Evolutionary conservation across 2,329 filamentous ascomycete genomes (phyloP), one percentile per base, ranked within the genome.

Genomic region (Biscogniauxia mediterranea): DNA sequence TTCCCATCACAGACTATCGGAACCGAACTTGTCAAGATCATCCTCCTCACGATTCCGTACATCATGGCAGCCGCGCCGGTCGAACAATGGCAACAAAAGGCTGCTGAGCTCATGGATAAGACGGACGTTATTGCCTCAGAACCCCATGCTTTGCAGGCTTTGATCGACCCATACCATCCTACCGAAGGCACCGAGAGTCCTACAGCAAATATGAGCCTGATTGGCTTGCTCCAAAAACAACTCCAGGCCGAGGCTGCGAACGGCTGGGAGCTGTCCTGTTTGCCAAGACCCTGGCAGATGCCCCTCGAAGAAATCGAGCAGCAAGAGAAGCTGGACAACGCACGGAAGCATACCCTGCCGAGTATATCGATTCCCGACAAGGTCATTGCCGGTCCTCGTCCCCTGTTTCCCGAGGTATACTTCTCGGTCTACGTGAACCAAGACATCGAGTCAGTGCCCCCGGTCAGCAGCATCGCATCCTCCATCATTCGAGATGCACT

Each of bases 11-110:
- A 88, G 84, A 88, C 85, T 0, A 85, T 89, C 64, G 86, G 86
- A 55, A 88, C 96, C 51, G 95, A 98, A 78, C 85, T 99, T 38
- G 93, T 97, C 75, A 98, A 97, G 78, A 93, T 97, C 69, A 97
- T 99, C 66, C 86, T 98, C 52, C 86, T 97, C 55, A 97, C 94
- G 0, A 90, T 99, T 61, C 94, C 95, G 0, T 99, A 98, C 75
- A 83, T 92, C 58, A 88, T 97, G 83, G 86, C 89, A 9, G 87
- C 91, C 2, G 85, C 89, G 0, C 89, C 90, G 32, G 61, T 59
- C 3, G 81, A 83, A 3, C 86, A 87, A 55, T 88, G 90, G 71
- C 86, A 89, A 68, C 83, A 90, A 66, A 90, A 90, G 71, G 93
- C 92, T 2, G 83, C 84, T 1, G 88, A 91, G 54, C 81, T 98